Evolutionary conservation across 257 asterid species (phyloP), one percentile per base, ranked within the genome.

Genomic region (Solanum chilense): DNA sequence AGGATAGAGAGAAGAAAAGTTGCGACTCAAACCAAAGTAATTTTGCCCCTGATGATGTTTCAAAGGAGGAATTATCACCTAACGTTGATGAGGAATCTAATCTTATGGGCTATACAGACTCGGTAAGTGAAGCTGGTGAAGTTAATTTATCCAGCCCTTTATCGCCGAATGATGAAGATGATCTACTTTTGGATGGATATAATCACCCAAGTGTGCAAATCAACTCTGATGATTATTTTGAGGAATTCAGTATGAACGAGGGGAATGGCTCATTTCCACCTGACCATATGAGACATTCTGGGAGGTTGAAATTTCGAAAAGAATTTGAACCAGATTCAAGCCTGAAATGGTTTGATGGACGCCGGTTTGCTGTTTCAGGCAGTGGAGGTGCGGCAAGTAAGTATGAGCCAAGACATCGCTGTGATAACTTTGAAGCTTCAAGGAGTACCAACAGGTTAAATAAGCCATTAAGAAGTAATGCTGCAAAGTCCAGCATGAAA

Each of bases 301-400:
- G 93, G 88, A 96, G 93, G 91, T 89, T 75, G 90, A 94, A 89
- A 91, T 93, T 91, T 86, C 91, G 91, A n/a, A 95, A 93, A 91
- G 96, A 92, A 70, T 88, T 88, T 64, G 94, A 89, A 37, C 88
- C 89, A 73, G 98, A 92, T 76, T 84, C 91, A 85, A 90, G 88
- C 90, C 87, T 90, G 41, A 92, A 92, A 91, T 94, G 94, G 93
- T 88, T 93, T 37, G 97, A 91, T 82, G 90, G 95, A 91, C 91
- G 94, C 87, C 89, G 90, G 82, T 89, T 87, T 86, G 87, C 90
- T 83, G 58, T 88, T 45, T 91, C 95, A 23, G 98, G 93, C 69
- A 90, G 87, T 84, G 93, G 94, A 87, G 90, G 45, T 85, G 88
- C 78, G 85, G 47, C 73, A 78, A 75, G 91, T 92, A 94, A 90